Evolutionary conservation across 805 yeast genomes (phyloP).

Genomic region (Metschnikowia lachancei): DNA sequence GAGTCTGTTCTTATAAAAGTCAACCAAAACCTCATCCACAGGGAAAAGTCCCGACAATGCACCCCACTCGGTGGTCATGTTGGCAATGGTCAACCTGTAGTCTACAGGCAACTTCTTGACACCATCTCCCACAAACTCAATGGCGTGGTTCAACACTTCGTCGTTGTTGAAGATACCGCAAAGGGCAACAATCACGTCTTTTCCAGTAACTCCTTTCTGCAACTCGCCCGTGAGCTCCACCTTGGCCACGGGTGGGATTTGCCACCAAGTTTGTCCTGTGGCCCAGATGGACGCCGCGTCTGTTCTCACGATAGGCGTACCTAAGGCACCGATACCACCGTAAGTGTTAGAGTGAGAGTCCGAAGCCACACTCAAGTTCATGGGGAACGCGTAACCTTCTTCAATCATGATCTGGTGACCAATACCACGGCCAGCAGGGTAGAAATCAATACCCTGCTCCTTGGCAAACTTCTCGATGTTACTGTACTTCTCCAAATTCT

Average conservation of each 20-base stretch:
- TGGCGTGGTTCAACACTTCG: conserved; percentile 90
- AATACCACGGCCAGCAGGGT: conserved; percentile 98
- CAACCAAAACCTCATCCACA: conserved; percentile 73
- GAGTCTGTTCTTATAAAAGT: conserved; percentile 72
- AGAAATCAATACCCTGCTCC: conserved; percentile 90
- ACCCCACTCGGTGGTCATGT: conserved; percentile 46
- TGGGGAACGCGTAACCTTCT: conserved; percentile 97
- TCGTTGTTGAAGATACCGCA: conserved; percentile 93
- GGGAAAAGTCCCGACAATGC: conserved; percentile 90
- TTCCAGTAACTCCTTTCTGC: conserved; percentile 88
- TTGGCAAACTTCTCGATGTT: conserved; percentile 89
- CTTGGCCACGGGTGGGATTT: conserved; percentile 96
- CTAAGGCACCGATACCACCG: conserved; percentile 94
- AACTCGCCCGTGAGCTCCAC: conserved; percentile 81
- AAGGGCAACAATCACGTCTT: conserved; percentile 92
- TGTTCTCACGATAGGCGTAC: conserved; percentile 97
- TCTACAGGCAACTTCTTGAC: conserved; percentile 69
- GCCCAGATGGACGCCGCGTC: conserved; percentile 99
- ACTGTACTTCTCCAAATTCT: conserved; percentile 80
- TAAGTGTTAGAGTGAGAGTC: conserved; percentile 98
- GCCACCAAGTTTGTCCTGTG: conserved; percentile 99
- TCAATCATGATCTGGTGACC: conserved; percentile 99
- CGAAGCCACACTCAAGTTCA: conserved; percentile 89
- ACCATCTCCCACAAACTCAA: conserved; percentile 87
- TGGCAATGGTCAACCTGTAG: conserved; percentile 23